Evolutionary conservation across 163 green algal genomes (phyloP).

Genomic region (Scenedesmus sp.): DNA sequence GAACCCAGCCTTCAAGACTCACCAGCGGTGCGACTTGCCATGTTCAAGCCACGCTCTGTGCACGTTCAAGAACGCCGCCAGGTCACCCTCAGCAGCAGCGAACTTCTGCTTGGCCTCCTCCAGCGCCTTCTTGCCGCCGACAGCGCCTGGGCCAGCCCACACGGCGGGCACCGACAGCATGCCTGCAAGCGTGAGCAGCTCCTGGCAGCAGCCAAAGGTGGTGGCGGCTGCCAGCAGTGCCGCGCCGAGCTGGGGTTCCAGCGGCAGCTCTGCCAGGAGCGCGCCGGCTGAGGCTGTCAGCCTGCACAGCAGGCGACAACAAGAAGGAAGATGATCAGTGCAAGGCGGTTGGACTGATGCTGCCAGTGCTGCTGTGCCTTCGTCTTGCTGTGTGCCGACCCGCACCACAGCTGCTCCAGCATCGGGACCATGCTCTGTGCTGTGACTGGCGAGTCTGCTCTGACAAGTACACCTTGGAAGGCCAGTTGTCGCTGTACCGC

Average conservation of each 20-base stretch:
- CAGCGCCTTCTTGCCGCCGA: conserved; percentile 50
- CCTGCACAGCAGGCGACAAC: conserved; percentile 59
- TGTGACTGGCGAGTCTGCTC: too few species aligned
- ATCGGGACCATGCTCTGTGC: too few species aligned
- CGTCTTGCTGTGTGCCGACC: too few species aligned
- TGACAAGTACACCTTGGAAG: too few species aligned
- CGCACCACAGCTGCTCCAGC: too few species aligned
- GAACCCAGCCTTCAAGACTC: conserved; percentile 63
- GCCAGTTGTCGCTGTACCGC: too few species aligned
- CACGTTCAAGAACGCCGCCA: conserved; percentile 91
- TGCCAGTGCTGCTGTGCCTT: too few species aligned
- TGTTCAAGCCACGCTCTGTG: conserved; percentile 83
- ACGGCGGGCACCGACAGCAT: conserved; percentile 79
- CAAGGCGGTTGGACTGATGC: too few species aligned
- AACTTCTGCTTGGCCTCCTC: conserved; percentile 71
- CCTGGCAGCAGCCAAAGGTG: conserved; percentile 80
- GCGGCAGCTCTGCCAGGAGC: conserved; percentile 84
- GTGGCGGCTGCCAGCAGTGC: conserved; percentile 76
- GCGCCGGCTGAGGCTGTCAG: conserved; percentile 83
- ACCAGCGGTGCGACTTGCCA: conserved; percentile 66
- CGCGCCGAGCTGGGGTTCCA: conserved; percentile 82
- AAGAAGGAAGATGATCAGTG: background rate
- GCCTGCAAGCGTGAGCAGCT: conserved; percentile 85
- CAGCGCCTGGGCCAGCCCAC: conserved; percentile 64
- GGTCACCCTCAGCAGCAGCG: conserved; percentile 86